Evolutionary conservation across 2,329 filamentous ascomycete species (phyloP).

Genomic region (Xylariaceae sp.): DNA sequence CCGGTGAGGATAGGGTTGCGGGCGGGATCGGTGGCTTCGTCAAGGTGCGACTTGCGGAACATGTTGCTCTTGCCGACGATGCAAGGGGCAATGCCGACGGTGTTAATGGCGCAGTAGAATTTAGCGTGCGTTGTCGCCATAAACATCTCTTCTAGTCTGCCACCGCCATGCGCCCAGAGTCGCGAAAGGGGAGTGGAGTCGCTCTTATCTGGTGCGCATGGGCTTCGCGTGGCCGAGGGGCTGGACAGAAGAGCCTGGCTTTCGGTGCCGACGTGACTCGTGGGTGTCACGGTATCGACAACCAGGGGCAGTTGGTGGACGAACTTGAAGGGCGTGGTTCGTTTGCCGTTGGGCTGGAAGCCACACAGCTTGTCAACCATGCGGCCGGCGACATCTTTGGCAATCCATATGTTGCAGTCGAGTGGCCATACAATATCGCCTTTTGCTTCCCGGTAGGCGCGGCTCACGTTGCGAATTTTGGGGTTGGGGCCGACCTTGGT

Average conservation of each 20-base stretch:
- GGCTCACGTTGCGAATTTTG: constrained; percentile 96
- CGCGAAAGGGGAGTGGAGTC: constrained; percentile 28
- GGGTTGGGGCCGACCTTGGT: constrained; percentile 82
- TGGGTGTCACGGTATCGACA: constrained; percentile 59
- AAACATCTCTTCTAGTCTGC: constrained; percentile 88
- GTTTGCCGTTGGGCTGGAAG: constrained; percentile 44
- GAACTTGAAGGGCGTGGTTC: constrained; percentile 69
- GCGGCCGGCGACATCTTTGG: constrained; percentile 68
- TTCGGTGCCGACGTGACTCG: constrained; percentile 27
- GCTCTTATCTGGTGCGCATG: constrained; percentile 29
- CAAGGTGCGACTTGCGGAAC: constrained; percentile 88
- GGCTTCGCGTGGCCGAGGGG: constrained; percentile 31
- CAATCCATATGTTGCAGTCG: constrained; percentile 95
- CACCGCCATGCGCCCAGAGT: constrained; percentile 54
- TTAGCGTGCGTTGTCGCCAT: constrained; percentile 92
- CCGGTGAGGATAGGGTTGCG: constrained; percentile 40
- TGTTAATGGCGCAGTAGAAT: constrained; percentile 97
- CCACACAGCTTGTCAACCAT: constrained; percentile 88
- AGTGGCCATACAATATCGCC: constrained; percentile 90
- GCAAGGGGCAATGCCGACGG: constrained; percentile 83
- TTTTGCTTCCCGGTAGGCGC: constrained; percentile 82
- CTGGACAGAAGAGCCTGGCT: constrained; percentile 34
- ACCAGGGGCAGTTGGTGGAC: constrained; percentile 90
- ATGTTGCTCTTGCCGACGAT: constrained; percentile 97
- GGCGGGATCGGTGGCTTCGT: constrained; percentile 58